Conservation (phyloP, 1,139 yeast species). For the Blastobotrys petasosporus region DNA sequence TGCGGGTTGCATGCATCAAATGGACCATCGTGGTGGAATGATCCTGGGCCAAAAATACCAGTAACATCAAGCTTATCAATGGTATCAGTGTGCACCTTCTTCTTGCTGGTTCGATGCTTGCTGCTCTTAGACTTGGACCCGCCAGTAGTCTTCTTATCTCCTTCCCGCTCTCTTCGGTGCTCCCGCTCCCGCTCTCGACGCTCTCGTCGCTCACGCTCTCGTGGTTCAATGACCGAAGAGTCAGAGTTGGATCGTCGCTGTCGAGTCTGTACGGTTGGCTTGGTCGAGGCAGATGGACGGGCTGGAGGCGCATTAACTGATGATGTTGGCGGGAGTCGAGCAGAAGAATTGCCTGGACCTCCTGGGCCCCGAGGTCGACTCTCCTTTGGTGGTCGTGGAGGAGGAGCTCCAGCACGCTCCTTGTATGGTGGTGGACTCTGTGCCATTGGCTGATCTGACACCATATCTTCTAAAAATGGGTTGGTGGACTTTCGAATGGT, state of each 20-base stretch:
- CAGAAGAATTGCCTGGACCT: slow-evolving; percentile 6
- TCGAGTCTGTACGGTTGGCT: slow-evolving; percentile 16
- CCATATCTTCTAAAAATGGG: slow-evolving; percentile 30
- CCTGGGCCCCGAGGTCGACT: slow-evolving; percentile 5
- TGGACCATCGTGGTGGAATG: slow-evolving; percentile 98
- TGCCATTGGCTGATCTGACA: slow-evolving; percentile 5
- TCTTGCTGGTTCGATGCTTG: slow-evolving; percentile 23
- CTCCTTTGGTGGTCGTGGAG: slow-evolving; percentile 8
- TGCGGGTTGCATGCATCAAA: slow-evolving; percentile 98
- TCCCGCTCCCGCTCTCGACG: slow-evolving; percentile 16
- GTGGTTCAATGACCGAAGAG: slow-evolving; percentile 25
- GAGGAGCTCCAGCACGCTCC: slow-evolving; percentile 4
- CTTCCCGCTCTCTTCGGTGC: slow-evolving; percentile 14
- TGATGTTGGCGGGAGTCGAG: slow-evolving; percentile 9
- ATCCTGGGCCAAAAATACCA: slow-evolving; percentile 87
- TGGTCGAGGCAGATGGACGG: slow-evolving; percentile 19
- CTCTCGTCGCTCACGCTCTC: slow-evolving; percentile 20
- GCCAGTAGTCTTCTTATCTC: slow-evolving; percentile 9
- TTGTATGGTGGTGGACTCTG: slow-evolving; percentile 14
- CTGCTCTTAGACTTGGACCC: slow-evolving; percentile 3
- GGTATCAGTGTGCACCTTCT: slow-evolving; percentile 55
- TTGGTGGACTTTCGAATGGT: slow-evolving; percentile 25
- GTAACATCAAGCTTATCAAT: slow-evolving; percentile 94
- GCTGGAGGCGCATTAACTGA: slow-evolving; percentile 2
- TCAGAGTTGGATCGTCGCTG: slow-evolving; percentile 26